phyloP scores from a whole-genome alignment of 164 flowering plant species.

The Dillenia turbinata region DNA sequence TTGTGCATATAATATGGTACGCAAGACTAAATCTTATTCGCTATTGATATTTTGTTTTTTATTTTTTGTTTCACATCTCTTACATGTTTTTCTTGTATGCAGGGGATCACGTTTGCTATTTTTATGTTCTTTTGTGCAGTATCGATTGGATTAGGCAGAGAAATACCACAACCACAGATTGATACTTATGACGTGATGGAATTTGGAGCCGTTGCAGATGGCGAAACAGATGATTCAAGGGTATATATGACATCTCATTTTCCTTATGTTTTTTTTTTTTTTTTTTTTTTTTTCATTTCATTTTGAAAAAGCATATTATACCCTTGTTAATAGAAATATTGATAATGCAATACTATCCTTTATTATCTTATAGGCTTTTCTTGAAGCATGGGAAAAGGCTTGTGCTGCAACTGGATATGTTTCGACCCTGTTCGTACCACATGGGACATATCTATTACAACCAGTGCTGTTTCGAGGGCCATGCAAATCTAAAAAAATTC shows the following conservation, averaged over 20 bases:
- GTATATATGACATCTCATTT: background rate
- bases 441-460: background rate
- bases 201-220: constrained; percentile 5
- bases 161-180: too few species aligned
- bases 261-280: background rate
- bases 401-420: background rate
- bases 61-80: too few species aligned
- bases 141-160: too few species aligned
- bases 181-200: background rate
- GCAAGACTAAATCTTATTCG: too few species aligned
- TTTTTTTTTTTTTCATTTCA: background rate
- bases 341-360: background rate
- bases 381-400: background rate
- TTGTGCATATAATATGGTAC: too few species aligned
- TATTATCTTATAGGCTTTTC: constrained; percentile 1
- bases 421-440: background rate
- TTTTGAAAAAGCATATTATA: background rate
- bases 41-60: too few species aligned
- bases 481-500: background rate
- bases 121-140: too few species aligned
- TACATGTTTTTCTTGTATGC: too few species aligned
- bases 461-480: background rate
- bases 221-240: background rate
- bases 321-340: background rate
- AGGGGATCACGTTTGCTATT: too few species aligned